These are phyloP conservation scores for Stylonectria norvegica DNA, from an alignment of 2,329 filamentous ascomycete genomes.

Conservation along the genomic window DNA sequence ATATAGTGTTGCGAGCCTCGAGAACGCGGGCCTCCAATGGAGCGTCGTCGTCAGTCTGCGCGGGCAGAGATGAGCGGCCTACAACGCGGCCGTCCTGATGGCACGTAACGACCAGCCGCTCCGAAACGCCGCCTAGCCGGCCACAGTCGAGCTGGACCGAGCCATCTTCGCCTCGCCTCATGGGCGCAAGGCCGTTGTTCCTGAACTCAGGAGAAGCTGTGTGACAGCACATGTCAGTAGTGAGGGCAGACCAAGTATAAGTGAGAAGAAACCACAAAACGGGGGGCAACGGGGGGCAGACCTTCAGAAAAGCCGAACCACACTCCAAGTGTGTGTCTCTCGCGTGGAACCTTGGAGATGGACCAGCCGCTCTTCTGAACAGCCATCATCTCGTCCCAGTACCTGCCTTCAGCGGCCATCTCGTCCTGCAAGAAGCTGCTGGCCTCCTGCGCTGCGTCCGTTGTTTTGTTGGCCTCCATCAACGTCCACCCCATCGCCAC, in stretches of 20 bases:
- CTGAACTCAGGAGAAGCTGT: constrained; percentile 55
- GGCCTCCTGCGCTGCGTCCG: constrained; percentile 69
- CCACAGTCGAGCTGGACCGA: constrained; percentile 69
- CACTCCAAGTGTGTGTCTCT: constrained; percentile 74
- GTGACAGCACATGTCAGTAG: constrained; percentile 28
- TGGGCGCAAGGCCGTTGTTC: constrained; percentile 73
- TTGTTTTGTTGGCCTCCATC: constrained; percentile 70
- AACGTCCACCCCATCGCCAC: constrained; percentile 70
- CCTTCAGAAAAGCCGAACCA: constrained; percentile 85
- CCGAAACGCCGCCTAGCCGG: constrained; percentile 46
- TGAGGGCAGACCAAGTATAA: too few species aligned
- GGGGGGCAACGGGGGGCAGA: not conserved
- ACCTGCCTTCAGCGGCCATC: constrained; percentile 74
- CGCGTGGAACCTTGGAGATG: constrained; percentile 70
- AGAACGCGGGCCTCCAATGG: constrained; percentile 65
- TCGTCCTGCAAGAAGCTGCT: constrained; percentile 72
- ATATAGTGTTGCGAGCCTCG: constrained; percentile 73
- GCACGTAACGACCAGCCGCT: constrained; percentile 66
- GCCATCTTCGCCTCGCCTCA: constrained; percentile 72
- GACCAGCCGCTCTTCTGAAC: constrained; percentile 86
- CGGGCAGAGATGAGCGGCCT: constrained; percentile 53
- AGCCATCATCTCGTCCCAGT: constrained; percentile 82
- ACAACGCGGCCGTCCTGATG: constrained; percentile 54
- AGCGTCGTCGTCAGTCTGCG: constrained; percentile 51
- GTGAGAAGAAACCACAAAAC: not conserved